Conservation (phyloP, 176 grass and related monocot species). For the Poa pratensis region DNA sequence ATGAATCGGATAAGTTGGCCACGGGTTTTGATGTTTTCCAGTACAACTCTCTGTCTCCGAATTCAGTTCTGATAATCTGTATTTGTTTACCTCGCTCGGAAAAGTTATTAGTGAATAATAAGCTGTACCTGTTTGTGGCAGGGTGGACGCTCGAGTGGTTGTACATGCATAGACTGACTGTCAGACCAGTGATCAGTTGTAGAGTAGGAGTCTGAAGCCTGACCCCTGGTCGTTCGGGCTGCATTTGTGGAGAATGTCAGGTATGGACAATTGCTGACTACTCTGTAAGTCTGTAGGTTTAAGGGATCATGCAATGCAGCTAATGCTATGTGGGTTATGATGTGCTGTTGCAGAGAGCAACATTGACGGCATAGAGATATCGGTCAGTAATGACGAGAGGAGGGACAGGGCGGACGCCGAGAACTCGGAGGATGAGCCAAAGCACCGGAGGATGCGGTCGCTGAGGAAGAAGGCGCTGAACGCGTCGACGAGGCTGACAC, state of each 20-base stretch:
- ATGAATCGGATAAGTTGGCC: neutral
- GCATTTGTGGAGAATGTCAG: slow-evolving; percentile 65
- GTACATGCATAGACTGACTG: neutral
- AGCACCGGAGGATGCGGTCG: slow-evolving; percentile 70
- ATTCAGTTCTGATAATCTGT: slow-evolving; percentile 21
- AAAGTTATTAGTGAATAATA: neutral
- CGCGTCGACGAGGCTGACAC: slow-evolving; percentile 79
- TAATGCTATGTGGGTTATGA: slow-evolving; percentile 1
- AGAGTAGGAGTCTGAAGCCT: slow-evolving; percentile 15
- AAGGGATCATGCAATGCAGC: slow-evolving; percentile 35
- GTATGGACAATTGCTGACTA: slow-evolving; percentile 38
- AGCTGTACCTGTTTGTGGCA: slow-evolving; percentile 28
- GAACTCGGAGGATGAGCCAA: slow-evolving; percentile 71
- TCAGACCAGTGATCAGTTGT: slow-evolving; percentile 2
- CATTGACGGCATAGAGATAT: slow-evolving; percentile 48
- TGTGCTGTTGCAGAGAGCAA: slow-evolving; percentile 43
- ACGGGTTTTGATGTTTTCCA: neutral
- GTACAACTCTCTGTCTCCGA: neutral
- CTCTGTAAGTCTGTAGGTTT: neutral
- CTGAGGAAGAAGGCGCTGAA: slow-evolving; percentile 85
- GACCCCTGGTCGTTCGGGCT: slow-evolving; percentile 34
- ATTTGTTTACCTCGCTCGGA: neutral
- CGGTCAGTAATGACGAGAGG: slow-evolving; percentile 63
- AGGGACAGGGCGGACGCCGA: slow-evolving; percentile 65
- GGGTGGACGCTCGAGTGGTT: slow-evolving; percentile 4